phyloP scores from a whole-genome alignment of 2,329 filamentous ascomycete genomes.

The Monosporascus sp. region DNA sequence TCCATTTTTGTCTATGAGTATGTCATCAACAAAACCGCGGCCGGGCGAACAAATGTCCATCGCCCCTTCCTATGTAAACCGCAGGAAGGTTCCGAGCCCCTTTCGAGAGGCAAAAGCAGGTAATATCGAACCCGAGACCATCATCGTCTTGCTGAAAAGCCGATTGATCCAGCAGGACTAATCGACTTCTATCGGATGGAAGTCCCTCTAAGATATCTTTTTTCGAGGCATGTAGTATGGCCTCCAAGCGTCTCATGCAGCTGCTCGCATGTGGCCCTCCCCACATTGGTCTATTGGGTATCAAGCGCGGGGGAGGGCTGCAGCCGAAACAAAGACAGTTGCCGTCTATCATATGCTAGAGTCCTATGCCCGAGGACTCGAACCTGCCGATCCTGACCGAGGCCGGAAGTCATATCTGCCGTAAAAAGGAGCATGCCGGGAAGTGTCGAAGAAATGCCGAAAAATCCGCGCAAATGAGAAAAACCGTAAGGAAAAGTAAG shows the following conservation, averaged over 20 bases:
- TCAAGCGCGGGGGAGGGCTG: constrained; percentile 27
- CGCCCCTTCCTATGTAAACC: constrained; percentile 29
- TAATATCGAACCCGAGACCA: constrained; percentile 28
- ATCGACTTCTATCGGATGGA: constrained; percentile 25
- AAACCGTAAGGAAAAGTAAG: constrained; percentile 3
- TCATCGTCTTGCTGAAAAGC: constrained; percentile 28
- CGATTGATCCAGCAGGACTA: constrained; percentile 15
- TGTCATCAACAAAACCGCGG: constrained; percentile 29
- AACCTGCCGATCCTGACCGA: constrained; percentile 28
- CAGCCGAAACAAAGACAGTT: constrained; percentile 32
- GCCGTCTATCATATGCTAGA: constrained; percentile 32
- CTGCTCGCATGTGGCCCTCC: constrained; percentile 25
- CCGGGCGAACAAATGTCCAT: constrained; percentile 21
- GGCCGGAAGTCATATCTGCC: constrained; percentile 26
- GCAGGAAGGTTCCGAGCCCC: constrained; percentile 24
- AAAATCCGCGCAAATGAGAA: constrained; percentile 17
- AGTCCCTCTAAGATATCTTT: constrained; percentile 21
- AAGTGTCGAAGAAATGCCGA: constrained; percentile 19
- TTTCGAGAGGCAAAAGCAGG: constrained; percentile 27
- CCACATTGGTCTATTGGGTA: constrained; percentile 31
- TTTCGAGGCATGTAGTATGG: constrained; percentile 21
- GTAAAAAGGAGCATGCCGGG: constrained; percentile 26
- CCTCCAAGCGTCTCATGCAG: constrained; percentile 29
- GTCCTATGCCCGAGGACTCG: constrained; percentile 27
- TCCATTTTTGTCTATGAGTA: constrained; percentile 60